Conservation (phyloP, 768 basidiomycete genomes). For the Panus rudis region DNA sequence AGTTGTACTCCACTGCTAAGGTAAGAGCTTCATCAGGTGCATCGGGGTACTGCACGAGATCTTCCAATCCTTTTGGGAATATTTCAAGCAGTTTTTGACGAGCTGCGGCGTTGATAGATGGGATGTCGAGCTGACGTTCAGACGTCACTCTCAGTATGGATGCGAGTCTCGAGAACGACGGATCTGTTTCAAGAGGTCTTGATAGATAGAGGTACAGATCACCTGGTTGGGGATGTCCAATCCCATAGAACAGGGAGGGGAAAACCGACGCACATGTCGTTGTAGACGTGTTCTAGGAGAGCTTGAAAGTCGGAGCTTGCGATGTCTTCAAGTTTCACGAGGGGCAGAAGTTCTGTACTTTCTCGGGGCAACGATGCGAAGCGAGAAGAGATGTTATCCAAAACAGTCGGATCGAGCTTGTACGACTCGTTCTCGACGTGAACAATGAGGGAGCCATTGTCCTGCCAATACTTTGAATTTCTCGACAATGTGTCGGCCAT, state of each 20-base stretch:
- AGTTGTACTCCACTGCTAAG: constrained; percentile 40
- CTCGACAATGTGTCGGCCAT: constrained; percentile 7
- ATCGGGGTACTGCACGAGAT: constrained; percentile 28
- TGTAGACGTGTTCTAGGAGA: constrained; percentile 59
- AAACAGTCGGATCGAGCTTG: constrained; percentile 48
- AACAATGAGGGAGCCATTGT: constrained; percentile 56
- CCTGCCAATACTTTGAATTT: constrained; percentile 57
- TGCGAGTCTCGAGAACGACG: constrained; percentile 42
- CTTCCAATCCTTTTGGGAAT: constrained; percentile 39
- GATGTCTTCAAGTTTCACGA: constrained; percentile 31
- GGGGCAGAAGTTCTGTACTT: constrained; percentile 11
- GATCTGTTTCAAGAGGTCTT: constrained; percentile 41
- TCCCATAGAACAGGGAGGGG: not conserved
- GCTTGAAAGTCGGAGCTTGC: constrained; percentile 43
- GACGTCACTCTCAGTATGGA: constrained; percentile 54
- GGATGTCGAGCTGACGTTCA: constrained; percentile 49
- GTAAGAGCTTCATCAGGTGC: constrained; percentile 47
- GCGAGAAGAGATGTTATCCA: constrained; percentile 43
- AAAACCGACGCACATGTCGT: constrained; percentile 48
- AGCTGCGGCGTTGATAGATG: constrained; percentile 41
- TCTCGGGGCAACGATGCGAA: constrained; percentile 14
- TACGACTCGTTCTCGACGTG: constrained; percentile 39
- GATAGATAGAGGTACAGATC: constrained; percentile 7
- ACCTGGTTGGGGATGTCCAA: not conserved
- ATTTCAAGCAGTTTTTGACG: constrained; percentile 34